These are phyloP conservation scores for Saccharomyces jurei DNA, from an alignment of 805 yeast genomes.

Conservation along the genomic window DNA sequence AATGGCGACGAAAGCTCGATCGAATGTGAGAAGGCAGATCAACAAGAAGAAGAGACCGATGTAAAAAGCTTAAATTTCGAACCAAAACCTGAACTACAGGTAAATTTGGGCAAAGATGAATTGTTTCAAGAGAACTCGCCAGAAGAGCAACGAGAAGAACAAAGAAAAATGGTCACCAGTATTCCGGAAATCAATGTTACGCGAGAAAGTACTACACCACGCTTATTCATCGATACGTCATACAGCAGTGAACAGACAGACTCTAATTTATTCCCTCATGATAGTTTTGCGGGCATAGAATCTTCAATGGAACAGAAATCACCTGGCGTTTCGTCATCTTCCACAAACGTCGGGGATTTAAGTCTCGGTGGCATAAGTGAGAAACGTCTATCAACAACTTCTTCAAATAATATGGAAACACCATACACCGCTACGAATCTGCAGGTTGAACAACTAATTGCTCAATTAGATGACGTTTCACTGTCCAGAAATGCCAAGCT, in stretches of 20 bases:
- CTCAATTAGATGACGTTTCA: conserved; percentile 25
- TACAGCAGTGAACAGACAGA: not conserved
- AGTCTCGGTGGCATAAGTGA: not conserved
- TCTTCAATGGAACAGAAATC: not conserved
- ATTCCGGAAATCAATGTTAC: not conserved
- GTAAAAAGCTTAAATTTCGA: conserved; percentile 14
- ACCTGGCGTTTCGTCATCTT: not conserved
- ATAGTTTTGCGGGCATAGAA: not conserved
- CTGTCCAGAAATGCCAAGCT: conserved; percentile 17
- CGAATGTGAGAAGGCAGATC: not conserved
- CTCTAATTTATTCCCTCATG: not conserved
- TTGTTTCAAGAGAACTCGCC: not conserved
- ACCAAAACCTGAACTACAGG: conserved; percentile 13
- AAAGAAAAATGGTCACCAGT: not conserved
- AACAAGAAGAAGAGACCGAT: not conserved
- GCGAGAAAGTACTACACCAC: not conserved
- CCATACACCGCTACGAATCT: conserved; percentile 14
- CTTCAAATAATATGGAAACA: conserved; percentile 2
- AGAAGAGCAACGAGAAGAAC: not conserved
- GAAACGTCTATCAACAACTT: not conserved
- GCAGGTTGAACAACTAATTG: conserved; percentile 26
- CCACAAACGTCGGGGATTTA: not conserved
- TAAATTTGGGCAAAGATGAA: conserved; percentile 1
- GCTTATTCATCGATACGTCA: not conserved
- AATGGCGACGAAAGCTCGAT: not conserved